Evolutionary conservation across 805 yeast genomes (phyloP).

Genomic region (Candida pseudoglaebosa): DNA sequence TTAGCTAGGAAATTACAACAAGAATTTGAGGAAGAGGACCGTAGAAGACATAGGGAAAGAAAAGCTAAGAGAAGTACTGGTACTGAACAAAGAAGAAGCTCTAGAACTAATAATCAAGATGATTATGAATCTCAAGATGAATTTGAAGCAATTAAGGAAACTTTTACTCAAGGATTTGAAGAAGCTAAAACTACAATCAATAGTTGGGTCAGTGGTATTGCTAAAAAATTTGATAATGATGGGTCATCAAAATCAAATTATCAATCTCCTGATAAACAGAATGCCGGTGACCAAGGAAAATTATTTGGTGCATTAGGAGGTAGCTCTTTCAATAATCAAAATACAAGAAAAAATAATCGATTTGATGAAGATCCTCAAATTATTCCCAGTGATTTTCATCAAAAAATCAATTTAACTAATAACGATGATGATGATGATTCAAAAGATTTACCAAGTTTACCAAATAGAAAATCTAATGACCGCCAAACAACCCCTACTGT

Average conservation of each 20-base stretch:
- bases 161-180: slow-evolving; percentile 69
- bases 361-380: slow-evolving; percentile 57
- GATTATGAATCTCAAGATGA: slow-evolving; percentile 43
- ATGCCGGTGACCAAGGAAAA: slow-evolving; percentile 20
- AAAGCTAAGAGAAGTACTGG: slow-evolving; percentile 10
- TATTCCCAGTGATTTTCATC: slow-evolving; percentile 47
- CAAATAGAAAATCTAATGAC: slow-evolving; percentile 5
- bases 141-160: slow-evolving; percentile 62
- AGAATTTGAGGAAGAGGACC: slow-evolving; percentile 47
- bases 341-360: slow-evolving; percentile 15
- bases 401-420: slow-evolving; percentile 41
- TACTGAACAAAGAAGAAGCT: slow-evolving; percentile 9
- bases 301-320: slow-evolving; percentile 46
- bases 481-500: slow-evolving; percentile 1
- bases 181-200: slow-evolving; percentile 76
- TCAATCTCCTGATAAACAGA: slow-evolving; percentile 8
- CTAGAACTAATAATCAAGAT: slow-evolving; percentile 12
- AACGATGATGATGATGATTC: slow-evolving; percentile 19
- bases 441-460: slow-evolving; percentile 9
- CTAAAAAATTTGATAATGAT: slow-evolving; percentile 43
- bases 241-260: slow-evolving; percentile 9
- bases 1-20: slow-evolving; percentile 79
- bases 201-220: slow-evolving; percentile 71
- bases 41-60: slow-evolving; percentile 23
- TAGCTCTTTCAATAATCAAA: slow-evolving; percentile 26